phyloP scores from a whole-genome alignment of 768 basidiomycete genomes.

The Cytidiella melzeri region DNA sequence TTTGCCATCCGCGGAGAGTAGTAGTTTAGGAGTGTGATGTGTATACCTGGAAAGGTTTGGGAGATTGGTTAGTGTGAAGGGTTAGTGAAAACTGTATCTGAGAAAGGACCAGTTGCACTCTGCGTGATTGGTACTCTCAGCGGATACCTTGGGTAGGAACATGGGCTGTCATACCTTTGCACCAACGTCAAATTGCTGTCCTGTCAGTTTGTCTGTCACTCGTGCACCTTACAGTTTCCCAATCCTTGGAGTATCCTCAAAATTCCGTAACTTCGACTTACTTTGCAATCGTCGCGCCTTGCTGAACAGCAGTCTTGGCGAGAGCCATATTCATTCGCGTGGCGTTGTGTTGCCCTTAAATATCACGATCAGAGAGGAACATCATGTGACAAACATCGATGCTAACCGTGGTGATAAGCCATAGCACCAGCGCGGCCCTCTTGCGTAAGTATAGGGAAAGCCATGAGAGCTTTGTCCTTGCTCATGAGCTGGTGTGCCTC shows the following conservation, averaged over 20 bases:
- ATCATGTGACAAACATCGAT: constrained; percentile 25
- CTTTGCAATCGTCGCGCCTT: constrained; percentile 84
- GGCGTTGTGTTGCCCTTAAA: constrained; percentile 91
- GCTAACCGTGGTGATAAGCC: constrained; percentile 92
- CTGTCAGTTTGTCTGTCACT: constrained; percentile 77
- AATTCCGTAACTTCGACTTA: constrained; percentile 81
- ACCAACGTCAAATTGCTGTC: constrained; percentile 73
- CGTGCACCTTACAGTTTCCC: constrained; percentile 70
- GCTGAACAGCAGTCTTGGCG: constrained; percentile 89
- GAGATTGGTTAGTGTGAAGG: constrained; percentile 79
- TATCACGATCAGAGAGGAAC: constrained; percentile 18
- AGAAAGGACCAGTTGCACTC: constrained; percentile 97
- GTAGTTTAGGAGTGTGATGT: constrained; percentile 96
- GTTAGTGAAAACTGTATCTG: constrained; percentile 74
- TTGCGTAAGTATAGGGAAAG: constrained; percentile 93
- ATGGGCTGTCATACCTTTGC: constrained; percentile 50
- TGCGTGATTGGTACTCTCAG: too few species aligned
- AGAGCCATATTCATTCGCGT: constrained; percentile 97
- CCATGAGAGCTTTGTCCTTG: constrained; percentile 86
- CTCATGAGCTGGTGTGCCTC: constrained; percentile 93
- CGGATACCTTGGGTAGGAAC: too few species aligned
- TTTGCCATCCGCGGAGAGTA: constrained; percentile 89
- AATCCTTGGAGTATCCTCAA: constrained; percentile 47
- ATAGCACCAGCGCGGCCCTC: constrained; percentile 91
- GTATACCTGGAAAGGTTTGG: constrained; percentile 86